Evolutionary conservation across 208 protist genomes (phyloP).

Genomic region (Crithidia acanthocephali): DNA sequence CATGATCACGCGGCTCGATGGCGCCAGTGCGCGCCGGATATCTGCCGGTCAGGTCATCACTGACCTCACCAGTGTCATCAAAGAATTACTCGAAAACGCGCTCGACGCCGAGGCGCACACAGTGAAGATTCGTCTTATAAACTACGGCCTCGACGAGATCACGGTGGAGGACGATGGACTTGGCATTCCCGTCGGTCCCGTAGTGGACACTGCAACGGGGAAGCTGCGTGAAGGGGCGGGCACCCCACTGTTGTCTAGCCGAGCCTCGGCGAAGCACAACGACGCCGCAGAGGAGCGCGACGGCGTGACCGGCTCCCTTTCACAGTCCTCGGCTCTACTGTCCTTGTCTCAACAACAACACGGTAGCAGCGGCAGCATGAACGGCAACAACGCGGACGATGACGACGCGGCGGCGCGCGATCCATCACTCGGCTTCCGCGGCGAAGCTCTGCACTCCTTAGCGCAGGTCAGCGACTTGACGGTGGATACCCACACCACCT

Average conservation of each 20-base stretch:
- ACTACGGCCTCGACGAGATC: conserved; percentile 76
- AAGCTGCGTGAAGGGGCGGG: conserved; percentile 32
- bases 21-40: conserved; percentile 68
- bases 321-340: not conserved
- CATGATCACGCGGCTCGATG: conserved; percentile 80
- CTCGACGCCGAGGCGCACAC: conserved; percentile 73
- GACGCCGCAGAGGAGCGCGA: conserved; percentile 1
- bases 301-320: not conserved
- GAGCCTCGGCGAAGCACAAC: conserved; percentile 70
- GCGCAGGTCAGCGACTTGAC: conserved; percentile 78
- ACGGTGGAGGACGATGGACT: conserved; percentile 85
- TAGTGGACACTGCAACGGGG: conserved; percentile 40
- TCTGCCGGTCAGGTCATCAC: conserved; percentile 88
- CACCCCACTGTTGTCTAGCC: conserved; percentile 63
- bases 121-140: conserved; percentile 65
- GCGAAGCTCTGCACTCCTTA: conserved; percentile 97
- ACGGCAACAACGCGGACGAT: not conserved
- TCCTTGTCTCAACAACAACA: not conserved
- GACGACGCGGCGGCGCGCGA: conserved; percentile 20
- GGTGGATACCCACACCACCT: conserved; percentile 69
- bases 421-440: conserved; percentile 94
- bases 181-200: conserved; percentile 57
- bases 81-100: conserved; percentile 90
- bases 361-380: not conserved
- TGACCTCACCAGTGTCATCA: conserved; percentile 79